These are phyloP conservation scores for Phytopythium oedochilum DNA, from an alignment of 352 stramenopile species.

Conservation along the genomic window DNA sequence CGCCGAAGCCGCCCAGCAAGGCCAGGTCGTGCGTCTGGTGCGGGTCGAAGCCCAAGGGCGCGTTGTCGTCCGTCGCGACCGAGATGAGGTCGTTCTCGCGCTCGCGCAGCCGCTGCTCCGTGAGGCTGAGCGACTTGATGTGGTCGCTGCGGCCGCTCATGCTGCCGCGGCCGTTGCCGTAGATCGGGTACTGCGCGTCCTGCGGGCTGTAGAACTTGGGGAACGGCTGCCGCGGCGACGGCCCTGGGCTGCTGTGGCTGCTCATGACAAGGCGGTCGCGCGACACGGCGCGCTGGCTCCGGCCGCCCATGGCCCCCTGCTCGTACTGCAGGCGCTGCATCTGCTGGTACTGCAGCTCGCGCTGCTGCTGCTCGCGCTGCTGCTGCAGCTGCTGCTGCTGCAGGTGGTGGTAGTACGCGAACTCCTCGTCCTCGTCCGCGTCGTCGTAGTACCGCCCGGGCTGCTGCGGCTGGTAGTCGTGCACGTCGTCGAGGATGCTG, in stretches of 20 bases:
- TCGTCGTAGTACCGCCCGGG: slow-evolving; percentile 23
- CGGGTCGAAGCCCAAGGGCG: slow-evolving; percentile 18
- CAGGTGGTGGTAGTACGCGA: slow-evolving; percentile 7
- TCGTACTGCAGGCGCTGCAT: slow-evolving; percentile 30
- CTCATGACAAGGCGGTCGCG: slow-evolving; percentile 17
- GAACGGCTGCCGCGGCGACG: slow-evolving; percentile 12
- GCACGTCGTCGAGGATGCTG: slow-evolving; percentile 17
- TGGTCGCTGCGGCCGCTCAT: slow-evolving; percentile 24
- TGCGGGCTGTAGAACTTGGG: slow-evolving; percentile 8
- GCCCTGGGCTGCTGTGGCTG: slow-evolving; percentile 7
- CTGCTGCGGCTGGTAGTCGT: slow-evolving; percentile 29
- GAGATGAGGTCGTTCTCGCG: slow-evolving; percentile 61
- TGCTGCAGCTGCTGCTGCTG: slow-evolving; percentile 10
- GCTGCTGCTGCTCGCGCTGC: slow-evolving; percentile 13
- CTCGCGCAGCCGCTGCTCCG: slow-evolving; percentile 57
- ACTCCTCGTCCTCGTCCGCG: slow-evolving; percentile 20
- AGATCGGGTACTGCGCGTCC: slow-evolving; percentile 14
- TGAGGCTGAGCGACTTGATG: slow-evolving; percentile 49
- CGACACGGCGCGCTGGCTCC: slow-evolving; percentile 22
- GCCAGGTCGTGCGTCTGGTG: slow-evolving; percentile 12
- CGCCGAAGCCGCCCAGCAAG: slow-evolving; percentile 30
- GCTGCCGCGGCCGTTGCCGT: slow-evolving; percentile 5
- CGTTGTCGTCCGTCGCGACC: slow-evolving; percentile 41
- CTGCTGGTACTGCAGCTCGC: slow-evolving; percentile 32
- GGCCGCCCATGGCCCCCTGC: slow-evolving; percentile 12